Conservation (phyloP, 306 rosid genomes). For the Vicia sativa region DNA sequence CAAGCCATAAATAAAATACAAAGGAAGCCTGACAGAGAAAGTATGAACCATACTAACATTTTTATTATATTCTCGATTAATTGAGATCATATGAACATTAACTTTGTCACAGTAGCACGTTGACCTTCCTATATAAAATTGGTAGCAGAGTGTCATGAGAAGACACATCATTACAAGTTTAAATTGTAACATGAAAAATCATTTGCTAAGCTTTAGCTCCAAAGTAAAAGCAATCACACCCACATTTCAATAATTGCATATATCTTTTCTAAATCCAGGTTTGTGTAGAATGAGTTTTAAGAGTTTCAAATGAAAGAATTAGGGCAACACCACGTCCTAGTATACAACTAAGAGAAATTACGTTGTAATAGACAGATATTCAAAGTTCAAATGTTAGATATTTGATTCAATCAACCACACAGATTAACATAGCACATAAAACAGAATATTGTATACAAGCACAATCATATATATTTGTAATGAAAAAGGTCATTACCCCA, state of each 20-base stretch:
- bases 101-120: not conserved
- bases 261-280: not conserved
- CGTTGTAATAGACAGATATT: not conserved
- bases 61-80: constrained; percentile 1
- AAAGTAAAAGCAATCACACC: constrained; percentile 23
- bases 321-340: not conserved
- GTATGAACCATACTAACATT: not conserved
- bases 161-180: too few species aligned
- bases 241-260: constrained; percentile 3
- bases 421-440: too few species aligned
- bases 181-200: too few species aligned
- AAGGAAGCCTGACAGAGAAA: not conserved
- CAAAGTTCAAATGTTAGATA: too few species aligned
- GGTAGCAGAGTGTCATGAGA: too few species aligned
- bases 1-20: not conserved
- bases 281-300: constrained; percentile 9
- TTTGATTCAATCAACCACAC: too few species aligned
- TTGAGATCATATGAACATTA: not conserved
- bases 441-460: too few species aligned
- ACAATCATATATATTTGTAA: too few species aligned
- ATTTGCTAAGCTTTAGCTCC: constrained; percentile 10
- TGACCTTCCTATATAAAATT: not conserved
- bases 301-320: constrained; percentile 6
- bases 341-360: constrained; percentile 18
- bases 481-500: too few species aligned